Conservation (phyloP, 2,329 filamentous ascomycete species). For the Didymella keratinophila region DNA sequence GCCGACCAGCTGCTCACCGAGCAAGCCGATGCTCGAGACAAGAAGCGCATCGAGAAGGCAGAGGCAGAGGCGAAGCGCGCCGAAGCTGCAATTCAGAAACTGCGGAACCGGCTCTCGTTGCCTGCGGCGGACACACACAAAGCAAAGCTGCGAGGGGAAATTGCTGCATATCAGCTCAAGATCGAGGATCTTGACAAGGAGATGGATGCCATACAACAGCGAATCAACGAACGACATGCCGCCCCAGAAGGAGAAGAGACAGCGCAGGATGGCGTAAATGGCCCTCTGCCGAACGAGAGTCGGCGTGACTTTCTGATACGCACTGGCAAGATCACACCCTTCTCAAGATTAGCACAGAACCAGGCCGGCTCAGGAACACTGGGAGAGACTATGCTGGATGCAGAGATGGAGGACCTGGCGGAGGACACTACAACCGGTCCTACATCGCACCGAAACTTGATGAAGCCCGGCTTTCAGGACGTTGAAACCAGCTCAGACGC, state of each 20-base stretch:
- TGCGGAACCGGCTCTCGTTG: conserved; percentile 64
- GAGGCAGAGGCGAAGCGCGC: conserved; percentile 63
- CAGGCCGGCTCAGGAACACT: conserved; percentile 72
- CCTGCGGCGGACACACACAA: conserved; percentile 64
- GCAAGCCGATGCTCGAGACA: conserved; percentile 70
- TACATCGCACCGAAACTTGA: conserved; percentile 58
- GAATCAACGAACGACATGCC: conserved; percentile 78
- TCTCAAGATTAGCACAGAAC: conserved; percentile 77
- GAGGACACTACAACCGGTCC: conserved; percentile 53
- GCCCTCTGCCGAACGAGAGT: conserved; percentile 78
- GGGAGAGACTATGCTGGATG: conserved; percentile 80
- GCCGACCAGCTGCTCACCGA: conserved; percentile 67
- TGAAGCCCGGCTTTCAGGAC: conserved; percentile 57
- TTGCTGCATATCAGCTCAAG: conserved; percentile 70
- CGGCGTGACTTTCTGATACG: conserved; percentile 90
- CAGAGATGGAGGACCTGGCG: conserved; percentile 72
- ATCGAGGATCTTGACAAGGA: conserved; percentile 73
- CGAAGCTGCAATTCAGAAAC: conserved; percentile 68
- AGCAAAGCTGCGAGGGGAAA: conserved; percentile 68
- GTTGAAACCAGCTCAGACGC: conserved; percentile 40
- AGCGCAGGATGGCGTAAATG: conserved; percentile 58
- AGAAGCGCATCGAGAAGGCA: conserved; percentile 68
- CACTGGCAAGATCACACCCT: conserved; percentile 97
- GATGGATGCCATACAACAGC: conserved; percentile 78
- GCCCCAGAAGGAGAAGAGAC: conserved; percentile 58